Percentiles rank a stretch among this genome's conserved stretches.
phyloP scores from a whole-genome alignment of 106 monocot species.

The Dioscorea dumetorum region DNA sequence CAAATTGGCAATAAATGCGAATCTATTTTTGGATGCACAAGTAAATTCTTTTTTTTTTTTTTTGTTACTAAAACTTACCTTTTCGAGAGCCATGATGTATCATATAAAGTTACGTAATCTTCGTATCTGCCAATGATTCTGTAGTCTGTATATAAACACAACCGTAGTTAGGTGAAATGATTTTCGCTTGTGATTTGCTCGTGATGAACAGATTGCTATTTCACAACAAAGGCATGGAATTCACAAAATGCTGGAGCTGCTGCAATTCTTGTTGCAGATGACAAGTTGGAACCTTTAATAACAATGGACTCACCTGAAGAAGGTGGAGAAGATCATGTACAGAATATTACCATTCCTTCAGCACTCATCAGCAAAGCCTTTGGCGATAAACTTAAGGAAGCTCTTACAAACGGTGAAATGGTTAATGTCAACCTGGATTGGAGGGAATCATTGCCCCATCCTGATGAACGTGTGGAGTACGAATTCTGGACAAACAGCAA shows the following conservation, averaged over 20 bases:
- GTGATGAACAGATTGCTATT: constrained; percentile 30
- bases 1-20: too few species aligned
- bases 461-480: constrained; percentile 35
- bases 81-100: too few species aligned
- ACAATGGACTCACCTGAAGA: constrained; percentile 43
- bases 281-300: constrained; percentile 33
- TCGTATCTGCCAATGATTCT: too few species aligned
- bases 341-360: constrained; percentile 39
- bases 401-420: constrained; percentile 21
- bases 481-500: constrained; percentile 41
- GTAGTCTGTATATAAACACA: too few species aligned
- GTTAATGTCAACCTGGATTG: constrained; percentile 32
- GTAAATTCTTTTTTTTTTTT: too few species aligned
- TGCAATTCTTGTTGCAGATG: constrained; percentile 41
- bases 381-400: constrained; percentile 25
- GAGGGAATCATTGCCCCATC: constrained; percentile 39
- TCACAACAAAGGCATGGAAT: constrained; percentile 38
- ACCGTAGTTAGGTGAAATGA: too few species aligned
- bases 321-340: constrained; percentile 22
- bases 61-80: too few species aligned
- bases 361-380: constrained; percentile 25
- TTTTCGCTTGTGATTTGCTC: background rate
- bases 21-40: too few species aligned
- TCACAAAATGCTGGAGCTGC: constrained; percentile 44
- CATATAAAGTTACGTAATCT: too few species aligned